Base-by-base conservation (phyloP, 1,139 yeast species). In the Ashbya aceris region DNA sequence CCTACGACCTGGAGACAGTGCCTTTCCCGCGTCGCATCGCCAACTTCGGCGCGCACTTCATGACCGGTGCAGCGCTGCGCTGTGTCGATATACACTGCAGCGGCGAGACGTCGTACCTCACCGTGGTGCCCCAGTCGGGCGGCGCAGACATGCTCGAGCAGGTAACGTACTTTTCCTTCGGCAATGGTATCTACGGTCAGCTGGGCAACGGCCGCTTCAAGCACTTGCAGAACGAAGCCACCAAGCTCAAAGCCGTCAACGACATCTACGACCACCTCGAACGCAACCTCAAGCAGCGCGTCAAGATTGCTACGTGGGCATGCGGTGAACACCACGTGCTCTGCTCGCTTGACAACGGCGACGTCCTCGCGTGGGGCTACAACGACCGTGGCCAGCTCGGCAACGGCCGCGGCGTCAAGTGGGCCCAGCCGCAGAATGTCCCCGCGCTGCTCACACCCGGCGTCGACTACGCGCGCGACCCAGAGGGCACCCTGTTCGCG, bases 101-200 rank as follows among this genome's bases (percentile, higher is more conserved):
- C 29, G 81, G 81, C 27, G 77, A 76, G 31, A 71, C 89, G 1
- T 73, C 91, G 1, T 85, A 71, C 62, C 70, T 78, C 12, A 65
- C 73, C 8, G 56, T 76, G 38, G 62, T 40, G 9, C 61, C 65
- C 5, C 51, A 55, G 8, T 4, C 37, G 4, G 29, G n/a, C 4
- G 29, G n/a, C 12, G 31, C 31, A n/a, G 53, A 51, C 31, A 47
- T 60, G 30, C 34, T 40, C 4, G 42, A 43, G 10, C 49, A 53
- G 13, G 39, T 61, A 34, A 50, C 52, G 27, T 62, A 75, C 41
- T 67, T 80, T 51, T 71, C 86, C 5, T 80, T 87, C 65, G 98
- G 98, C 20, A 78, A 79, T 53, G 96, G 97, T 4, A 62, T 83
- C 40, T 73, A 74, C 52, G 98, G 97, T n/a, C 95, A 86, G 62